These are phyloP conservation scores for Tilletia horrida DNA, from an alignment of 1,284 basidiomycete species.

Conservation along the genomic window DNA sequence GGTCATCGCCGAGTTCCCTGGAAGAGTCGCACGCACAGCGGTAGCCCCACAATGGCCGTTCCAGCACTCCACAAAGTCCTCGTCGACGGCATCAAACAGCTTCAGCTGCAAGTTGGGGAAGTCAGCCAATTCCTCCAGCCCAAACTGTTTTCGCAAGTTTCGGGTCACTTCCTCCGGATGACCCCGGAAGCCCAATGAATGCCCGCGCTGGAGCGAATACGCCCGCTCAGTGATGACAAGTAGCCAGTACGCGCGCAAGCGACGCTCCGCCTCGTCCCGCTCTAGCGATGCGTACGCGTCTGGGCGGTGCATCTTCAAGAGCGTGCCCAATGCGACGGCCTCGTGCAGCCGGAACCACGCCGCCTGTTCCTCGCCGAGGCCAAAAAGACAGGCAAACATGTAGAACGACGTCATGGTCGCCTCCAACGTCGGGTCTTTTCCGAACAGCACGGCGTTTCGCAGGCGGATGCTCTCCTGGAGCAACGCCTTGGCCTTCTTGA, in stretches of 20 bases:
- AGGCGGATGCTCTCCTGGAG: slow-evolving; percentile 36
- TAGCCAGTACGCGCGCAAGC: slow-evolving; percentile 45
- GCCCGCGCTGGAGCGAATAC: slow-evolving; percentile 41
- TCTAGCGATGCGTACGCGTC: slow-evolving; percentile 43
- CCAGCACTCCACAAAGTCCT: slow-evolving; percentile 50
- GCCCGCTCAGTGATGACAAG: slow-evolving; percentile 50
- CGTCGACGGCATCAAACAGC: slow-evolving; percentile 39
- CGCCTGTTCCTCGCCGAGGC: slow-evolving; percentile 38
- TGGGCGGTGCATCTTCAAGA: slow-evolving; percentile 44
- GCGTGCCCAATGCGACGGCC: slow-evolving; percentile 45
- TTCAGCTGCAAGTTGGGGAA: slow-evolving; percentile 35
- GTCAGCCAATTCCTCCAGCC: slow-evolving; percentile 36
- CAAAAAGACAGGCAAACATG: slow-evolving; percentile 45
- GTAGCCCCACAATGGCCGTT: slow-evolving; percentile 23
- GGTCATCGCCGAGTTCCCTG: no score
- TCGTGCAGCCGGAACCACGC: slow-evolving; percentile 44
- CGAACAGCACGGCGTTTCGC: slow-evolving; percentile 38
- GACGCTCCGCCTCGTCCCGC: slow-evolving; percentile 44
- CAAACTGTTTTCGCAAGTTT: slow-evolving; percentile 32
- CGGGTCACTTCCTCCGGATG: slow-evolving; percentile 38
- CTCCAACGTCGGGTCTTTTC: slow-evolving; percentile 36
- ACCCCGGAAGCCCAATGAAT: slow-evolving; percentile 38
- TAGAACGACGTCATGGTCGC: slow-evolving; percentile 41
- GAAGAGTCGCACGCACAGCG: no score
- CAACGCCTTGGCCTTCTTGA: slow-evolving; percentile 17